phyloP scores from a whole-genome alignment of 2,329 filamentous ascomycete species.

The Proliferodiscus dingleyae region DNA sequence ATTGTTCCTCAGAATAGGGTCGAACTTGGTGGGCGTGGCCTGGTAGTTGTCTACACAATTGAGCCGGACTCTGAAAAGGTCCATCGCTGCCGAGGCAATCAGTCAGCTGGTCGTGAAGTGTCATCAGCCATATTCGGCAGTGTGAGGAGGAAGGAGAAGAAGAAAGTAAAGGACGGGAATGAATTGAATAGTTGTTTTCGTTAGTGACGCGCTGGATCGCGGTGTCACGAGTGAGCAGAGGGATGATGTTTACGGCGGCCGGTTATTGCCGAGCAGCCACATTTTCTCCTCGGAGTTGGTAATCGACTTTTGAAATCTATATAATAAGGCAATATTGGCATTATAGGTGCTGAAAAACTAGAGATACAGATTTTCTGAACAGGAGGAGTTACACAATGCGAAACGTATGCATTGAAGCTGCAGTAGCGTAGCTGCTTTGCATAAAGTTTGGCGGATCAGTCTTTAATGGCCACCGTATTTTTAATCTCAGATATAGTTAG shows the following conservation, averaged over 20 bases:
- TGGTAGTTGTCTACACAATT: constrained; percentile 98
- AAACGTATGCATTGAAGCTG: background rate
- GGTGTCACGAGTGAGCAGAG: constrained; percentile 7
- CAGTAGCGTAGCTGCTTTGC: background rate
- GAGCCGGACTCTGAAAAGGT: constrained; percentile 81
- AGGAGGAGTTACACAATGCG: background rate
- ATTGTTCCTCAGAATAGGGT: constrained; percentile 70
- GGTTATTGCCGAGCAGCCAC: background rate
- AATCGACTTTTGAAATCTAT: background rate
- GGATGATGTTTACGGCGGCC: background rate
- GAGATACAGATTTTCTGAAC: background rate
- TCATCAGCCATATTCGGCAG: constrained; percentile 6
- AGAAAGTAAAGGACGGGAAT: background rate
- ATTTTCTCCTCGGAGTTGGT: too few species aligned
- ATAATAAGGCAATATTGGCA: background rate
- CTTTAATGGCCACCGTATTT: background rate
- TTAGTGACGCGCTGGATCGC: constrained; percentile 9
- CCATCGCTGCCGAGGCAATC: constrained; percentile 41
- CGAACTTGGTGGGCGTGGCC: constrained; percentile 69
- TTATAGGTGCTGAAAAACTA: too few species aligned
- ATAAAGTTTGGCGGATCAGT: background rate
- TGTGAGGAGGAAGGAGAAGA: background rate
- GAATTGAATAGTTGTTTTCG: constrained; percentile 8
- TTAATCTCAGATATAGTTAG: background rate
- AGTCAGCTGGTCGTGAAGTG: constrained; percentile 7